These are phyloP conservation scores for Elaphomyces granulatus DNA, from an alignment of 495 filamentous ascomycete genomes.

Conservation along the genomic window DNA sequence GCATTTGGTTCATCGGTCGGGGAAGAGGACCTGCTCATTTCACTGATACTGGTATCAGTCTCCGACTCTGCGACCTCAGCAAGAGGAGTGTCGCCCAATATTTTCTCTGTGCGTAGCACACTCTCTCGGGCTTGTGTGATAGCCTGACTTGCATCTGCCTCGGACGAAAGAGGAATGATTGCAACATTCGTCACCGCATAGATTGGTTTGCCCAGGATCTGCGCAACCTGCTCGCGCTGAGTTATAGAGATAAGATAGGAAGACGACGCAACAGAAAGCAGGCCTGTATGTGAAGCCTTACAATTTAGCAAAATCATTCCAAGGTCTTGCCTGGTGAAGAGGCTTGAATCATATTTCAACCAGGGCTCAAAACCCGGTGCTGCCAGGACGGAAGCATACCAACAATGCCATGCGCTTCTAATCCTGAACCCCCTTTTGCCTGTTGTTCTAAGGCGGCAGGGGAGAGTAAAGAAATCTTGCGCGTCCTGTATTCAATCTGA, in stretches of 20 bases:
- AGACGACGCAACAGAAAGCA: constrained; percentile 55
- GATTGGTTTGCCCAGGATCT: constrained; percentile 64
- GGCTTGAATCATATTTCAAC: too few species aligned
- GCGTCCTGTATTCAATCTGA: constrained; percentile 62
- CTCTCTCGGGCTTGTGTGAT: constrained; percentile 48
- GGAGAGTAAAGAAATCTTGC: constrained; percentile 34
- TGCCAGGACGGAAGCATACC: constrained; percentile 40
- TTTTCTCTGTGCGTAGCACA: constrained; percentile 13
- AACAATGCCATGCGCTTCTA: constrained; percentile 76
- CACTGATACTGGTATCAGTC: constrained; percentile 21
- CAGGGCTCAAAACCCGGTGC: too few species aligned
- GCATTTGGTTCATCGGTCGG: constrained; percentile 15
- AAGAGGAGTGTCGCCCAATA: constrained; percentile 14
- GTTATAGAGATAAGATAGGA: constrained; percentile 78
- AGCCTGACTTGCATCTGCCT: constrained; percentile 53
- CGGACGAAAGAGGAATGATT: constrained; percentile 70
- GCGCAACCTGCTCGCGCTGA: constrained; percentile 72
- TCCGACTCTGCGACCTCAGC: constrained; percentile 22
- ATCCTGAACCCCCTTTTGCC: constrained; percentile 23
- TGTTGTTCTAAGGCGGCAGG: constrained; percentile 22
- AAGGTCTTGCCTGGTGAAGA: too few species aligned
- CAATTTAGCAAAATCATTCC: background rate
- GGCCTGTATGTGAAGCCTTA: constrained; percentile 33
- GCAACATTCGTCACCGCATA: constrained; percentile 78
- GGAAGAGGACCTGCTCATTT: constrained; percentile 21